These are phyloP conservation scores for Pseudonitzschia pungens DNA, from an alignment of 108 stramenopile species.

Conservation along the genomic window DNA sequence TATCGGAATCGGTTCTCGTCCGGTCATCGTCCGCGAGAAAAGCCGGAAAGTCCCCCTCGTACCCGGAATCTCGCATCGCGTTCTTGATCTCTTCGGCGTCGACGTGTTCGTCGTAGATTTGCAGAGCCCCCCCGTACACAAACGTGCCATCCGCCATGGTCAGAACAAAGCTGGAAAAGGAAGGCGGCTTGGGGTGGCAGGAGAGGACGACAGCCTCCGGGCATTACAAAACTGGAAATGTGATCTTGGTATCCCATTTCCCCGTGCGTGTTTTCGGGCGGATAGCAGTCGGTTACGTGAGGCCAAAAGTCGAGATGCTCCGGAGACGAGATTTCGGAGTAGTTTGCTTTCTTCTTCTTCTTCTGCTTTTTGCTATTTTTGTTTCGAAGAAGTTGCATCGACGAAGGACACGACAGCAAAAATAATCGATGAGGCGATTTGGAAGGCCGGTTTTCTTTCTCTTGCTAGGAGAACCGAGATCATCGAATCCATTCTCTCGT, in stretches of 20 bases:
- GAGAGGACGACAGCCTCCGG: constrained; percentile 60
- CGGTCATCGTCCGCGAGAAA: constrained; percentile 13
- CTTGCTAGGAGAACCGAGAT: background rate
- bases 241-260: constrained; percentile 76
- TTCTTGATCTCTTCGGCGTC: constrained; percentile 35
- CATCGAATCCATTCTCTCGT: too few relatives aligned
- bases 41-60: constrained; percentile 29
- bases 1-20: constrained; percentile 9
- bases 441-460: constrained; percentile 9
- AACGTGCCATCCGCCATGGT: constrained; percentile 63
- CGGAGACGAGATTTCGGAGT: constrained; percentile 26
- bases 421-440: constrained; percentile 63
- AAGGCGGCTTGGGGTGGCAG: constrained; percentile 47
- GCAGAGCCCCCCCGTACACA: constrained; percentile 71
- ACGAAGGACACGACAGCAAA: constrained; percentile 57
- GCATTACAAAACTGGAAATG: constrained; percentile 67
- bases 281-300: constrained; percentile 68
- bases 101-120: constrained; percentile 62
- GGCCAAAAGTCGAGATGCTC: constrained; percentile 57
- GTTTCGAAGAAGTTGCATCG: constrained; percentile 9
- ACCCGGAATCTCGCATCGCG: constrained; percentile 32
- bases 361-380: background rate
- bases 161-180: constrained; percentile 77
- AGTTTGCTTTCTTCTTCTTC: constrained; percentile 13
- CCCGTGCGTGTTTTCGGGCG: constrained; percentile 37